These are phyloP conservation scores for Microstegium vimineum DNA, from an alignment of 176 grass and related monocot species.

Conservation along the genomic window DNA sequence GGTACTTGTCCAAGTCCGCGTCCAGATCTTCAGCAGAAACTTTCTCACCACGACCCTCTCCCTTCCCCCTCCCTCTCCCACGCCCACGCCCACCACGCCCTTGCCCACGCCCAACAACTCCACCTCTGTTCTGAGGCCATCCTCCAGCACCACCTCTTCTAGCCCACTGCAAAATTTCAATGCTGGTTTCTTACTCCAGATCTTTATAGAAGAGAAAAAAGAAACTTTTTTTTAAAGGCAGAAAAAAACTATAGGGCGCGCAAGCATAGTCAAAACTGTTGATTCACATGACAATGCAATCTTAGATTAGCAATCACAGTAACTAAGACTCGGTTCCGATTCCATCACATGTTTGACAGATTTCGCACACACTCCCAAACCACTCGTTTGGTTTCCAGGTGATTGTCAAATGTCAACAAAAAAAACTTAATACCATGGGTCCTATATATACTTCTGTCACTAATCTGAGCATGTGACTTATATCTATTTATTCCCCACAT, in stretches of 20 bases:
- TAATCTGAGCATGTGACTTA: neutral
- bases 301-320: neutral
- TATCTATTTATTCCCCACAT: neutral
- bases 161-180: conserved; percentile 15
- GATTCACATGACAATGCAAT: neutral
- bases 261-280: neutral
- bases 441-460: neutral
- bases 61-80: neutral
- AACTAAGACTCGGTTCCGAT: neutral
- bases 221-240: too few relatives aligned
- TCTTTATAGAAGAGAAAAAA: neutral
- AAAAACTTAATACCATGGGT: neutral
- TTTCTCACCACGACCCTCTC: neutral
- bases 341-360: neutral
- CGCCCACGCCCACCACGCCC: conserved; percentile 12
- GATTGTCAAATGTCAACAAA: neutral
- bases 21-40: conserved; percentile 53
- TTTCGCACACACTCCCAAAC: neutral
- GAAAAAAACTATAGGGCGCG: too few relatives aligned
- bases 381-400: neutral
- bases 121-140: conserved; percentile 23
- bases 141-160: conserved; percentile 15
- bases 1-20: conserved; percentile 57
- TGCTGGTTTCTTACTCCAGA: neutral
- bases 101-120: conserved; percentile 14